Evolutionary conservation across 2,329 filamentous ascomycete genomes (phyloP).

Genomic region (Aspergillus neoniger): DNA sequence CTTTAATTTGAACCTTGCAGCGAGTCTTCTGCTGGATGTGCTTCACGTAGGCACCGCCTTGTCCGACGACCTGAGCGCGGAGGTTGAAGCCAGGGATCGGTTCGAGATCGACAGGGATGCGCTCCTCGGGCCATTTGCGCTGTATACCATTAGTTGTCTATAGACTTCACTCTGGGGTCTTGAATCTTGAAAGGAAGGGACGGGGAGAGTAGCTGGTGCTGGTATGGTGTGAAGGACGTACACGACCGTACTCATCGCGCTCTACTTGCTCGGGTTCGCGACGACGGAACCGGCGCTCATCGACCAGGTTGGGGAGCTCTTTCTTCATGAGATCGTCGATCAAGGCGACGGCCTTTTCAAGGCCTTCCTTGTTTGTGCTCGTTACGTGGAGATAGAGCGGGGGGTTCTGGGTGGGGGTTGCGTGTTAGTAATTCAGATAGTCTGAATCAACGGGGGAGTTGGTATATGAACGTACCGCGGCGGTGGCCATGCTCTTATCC

Average conservation of each 20-base stretch:
- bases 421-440: not conserved
- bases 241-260: conserved; percentile 85
- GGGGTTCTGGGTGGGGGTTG: conserved; percentile 66
- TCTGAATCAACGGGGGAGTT: no score
- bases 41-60: conserved; percentile 93
- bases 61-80: conserved; percentile 91
- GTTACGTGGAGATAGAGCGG: conserved; percentile 95
- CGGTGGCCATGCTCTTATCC: conserved; percentile 95
- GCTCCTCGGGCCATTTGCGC: conserved; percentile 99
- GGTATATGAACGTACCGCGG: conserved; percentile 66
- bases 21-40: conserved; percentile 95
- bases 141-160: conserved; percentile 39
- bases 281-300: conserved; percentile 87
- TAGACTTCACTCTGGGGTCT: no score
- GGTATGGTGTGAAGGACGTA: conserved; percentile 45
- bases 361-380: conserved; percentile 85
- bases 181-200: no score
- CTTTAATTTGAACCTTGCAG: conserved; percentile 97
- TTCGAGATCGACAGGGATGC: conserved; percentile 86
- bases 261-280: conserved; percentile 79
- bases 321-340: conserved; percentile 96
- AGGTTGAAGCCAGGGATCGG: conserved; percentile 93
- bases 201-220: conserved; percentile 11
- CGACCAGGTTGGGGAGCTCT: conserved; percentile 90
- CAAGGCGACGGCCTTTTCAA: conserved; percentile 82